Percentiles rank a stretch among this genome's conserved stretches.
Evolutionary conservation across 2,329 filamentous ascomycete genomes (phyloP).

Genomic region (Fusarium sp.): DNA sequence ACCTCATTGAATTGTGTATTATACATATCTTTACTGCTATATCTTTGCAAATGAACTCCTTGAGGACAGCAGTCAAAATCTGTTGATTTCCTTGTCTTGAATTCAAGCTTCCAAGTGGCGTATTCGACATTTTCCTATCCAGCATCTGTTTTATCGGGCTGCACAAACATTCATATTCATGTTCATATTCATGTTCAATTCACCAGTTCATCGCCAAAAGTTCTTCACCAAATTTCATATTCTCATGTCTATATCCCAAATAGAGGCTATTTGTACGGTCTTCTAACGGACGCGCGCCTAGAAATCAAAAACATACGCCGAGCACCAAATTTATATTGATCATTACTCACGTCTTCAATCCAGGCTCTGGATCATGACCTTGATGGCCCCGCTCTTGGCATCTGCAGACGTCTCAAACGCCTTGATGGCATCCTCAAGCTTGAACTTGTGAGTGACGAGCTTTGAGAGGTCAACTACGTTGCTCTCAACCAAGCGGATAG

Average conservation of each 20-base stretch:
- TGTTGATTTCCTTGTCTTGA: not conserved
- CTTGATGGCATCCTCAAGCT: conserved; percentile 85
- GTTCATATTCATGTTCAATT: not conserved
- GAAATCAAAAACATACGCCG: conserved; percentile 40
- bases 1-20: conserved; percentile 2
- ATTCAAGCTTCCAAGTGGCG: not conserved
- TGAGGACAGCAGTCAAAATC: not conserved
- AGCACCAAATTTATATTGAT: conserved; percentile 34
- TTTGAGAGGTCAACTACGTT: conserved; percentile 83
- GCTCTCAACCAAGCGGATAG: conserved; percentile 86
- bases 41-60: not conserved
- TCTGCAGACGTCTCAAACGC: conserved; percentile 91
- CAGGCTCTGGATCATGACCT: conserved; percentile 89
- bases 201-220: not conserved
- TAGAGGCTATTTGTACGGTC: conserved; percentile 17
- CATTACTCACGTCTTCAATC: conserved; percentile 51
- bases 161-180: not conserved
- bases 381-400: conserved; percentile 94
- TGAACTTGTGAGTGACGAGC: conserved; percentile 89
- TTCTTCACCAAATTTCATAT: conserved; percentile 12
- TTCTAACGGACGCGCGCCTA: conserved; percentile 33
- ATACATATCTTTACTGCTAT: not conserved
- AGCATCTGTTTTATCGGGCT: not conserved
- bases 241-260: conserved; percentile 39
- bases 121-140: not conserved